phyloP scores from a whole-genome alignment of 306 rosid genomes.

The Crataegus laevigata region DNA sequence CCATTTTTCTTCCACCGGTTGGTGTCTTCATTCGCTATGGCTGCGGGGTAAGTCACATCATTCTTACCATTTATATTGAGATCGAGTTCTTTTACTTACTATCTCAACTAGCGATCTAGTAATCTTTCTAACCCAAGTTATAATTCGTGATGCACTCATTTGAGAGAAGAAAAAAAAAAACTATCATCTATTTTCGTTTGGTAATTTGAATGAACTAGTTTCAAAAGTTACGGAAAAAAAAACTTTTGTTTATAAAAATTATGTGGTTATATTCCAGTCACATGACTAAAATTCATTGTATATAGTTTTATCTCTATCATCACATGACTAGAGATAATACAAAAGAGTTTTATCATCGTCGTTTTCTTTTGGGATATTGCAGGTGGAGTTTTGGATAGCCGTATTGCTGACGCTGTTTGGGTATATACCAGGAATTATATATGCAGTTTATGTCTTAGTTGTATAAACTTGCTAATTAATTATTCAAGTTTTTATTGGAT shows the following conservation, averaged over 20 bases:
- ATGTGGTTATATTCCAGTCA: background rate
- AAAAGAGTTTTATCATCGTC: too few species aligned
- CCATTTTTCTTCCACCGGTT: conserved; percentile 31
- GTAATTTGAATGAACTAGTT: background rate
- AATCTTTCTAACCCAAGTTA: background rate
- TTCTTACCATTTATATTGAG: background rate
- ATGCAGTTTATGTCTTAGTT: conserved; percentile 25
- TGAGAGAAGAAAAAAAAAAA: too few species aligned
- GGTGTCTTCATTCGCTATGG: conserved; percentile 36
- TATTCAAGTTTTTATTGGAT: background rate
- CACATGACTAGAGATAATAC: too few species aligned
- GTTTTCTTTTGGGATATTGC: conserved; percentile 9
- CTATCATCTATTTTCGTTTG: too few species aligned
- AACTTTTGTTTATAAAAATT: too few species aligned
- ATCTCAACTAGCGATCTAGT: background rate
- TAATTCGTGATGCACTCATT: too few species aligned
- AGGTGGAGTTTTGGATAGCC: conserved; percentile 38
- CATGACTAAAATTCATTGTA: background rate
- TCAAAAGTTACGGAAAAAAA: too few species aligned
- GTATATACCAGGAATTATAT: conserved; percentile 35
- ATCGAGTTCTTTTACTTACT: background rate
- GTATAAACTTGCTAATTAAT: background rate
- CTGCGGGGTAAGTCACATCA: conserved; percentile 5
- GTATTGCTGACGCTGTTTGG: conserved; percentile 33
- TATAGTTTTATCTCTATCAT: too few species aligned